Conservation (phyloP, 192 early-diverging fungal genomes). For the Chytriomyces hyalinus region DNA sequence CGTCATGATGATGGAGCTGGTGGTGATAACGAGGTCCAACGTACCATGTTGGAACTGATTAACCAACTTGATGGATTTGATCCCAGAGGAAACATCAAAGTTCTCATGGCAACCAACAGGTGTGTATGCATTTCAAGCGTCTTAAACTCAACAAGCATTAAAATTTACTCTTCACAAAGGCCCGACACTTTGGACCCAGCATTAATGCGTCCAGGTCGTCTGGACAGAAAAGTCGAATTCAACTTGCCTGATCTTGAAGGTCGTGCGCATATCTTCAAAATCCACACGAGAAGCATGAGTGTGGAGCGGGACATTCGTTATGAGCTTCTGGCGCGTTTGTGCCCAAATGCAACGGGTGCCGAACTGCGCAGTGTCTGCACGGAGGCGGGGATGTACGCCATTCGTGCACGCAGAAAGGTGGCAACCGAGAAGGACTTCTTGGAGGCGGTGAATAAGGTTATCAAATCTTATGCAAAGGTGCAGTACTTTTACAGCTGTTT, state of each 20-base stretch:
- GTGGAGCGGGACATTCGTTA: slow-evolving; percentile 99
- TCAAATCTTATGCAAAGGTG: slow-evolving; percentile 86
- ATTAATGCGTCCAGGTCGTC: slow-evolving; percentile 93
- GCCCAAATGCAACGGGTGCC: slow-evolving; percentile 98
- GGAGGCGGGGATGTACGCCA: slow-evolving; percentile 99
- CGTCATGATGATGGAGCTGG: slow-evolving; percentile 98
- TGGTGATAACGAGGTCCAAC: slow-evolving; percentile 99
- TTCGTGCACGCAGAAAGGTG: slow-evolving; percentile 95
- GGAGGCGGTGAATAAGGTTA: slow-evolving; percentile 99
- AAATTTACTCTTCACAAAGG: slow-evolving; percentile 41
- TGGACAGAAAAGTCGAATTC: slow-evolving; percentile 99
- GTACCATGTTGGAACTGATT: slow-evolving; percentile 99
- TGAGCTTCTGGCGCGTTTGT: slow-evolving; percentile 96
- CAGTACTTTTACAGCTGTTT: too few species aligned
- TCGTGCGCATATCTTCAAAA: slow-evolving; percentile 96
- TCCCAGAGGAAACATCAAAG: slow-evolving; percentile 99
- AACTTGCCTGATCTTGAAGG: slow-evolving; percentile 95
- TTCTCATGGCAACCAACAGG: slow-evolving; percentile 98
- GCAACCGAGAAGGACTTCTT: slow-evolving; percentile 99
- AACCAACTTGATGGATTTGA: slow-evolving; percentile 99
- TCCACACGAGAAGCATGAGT: slow-evolving; percentile 98
- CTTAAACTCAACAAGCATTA: background rate
- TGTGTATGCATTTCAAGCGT: slow-evolving; percentile 14
- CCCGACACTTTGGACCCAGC: slow-evolving; percentile 99
- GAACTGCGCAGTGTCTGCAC: slow-evolving; percentile 99